Conservation (phyloP, 495 filamentous ascomycete genomes). For the Chlorociboria aeruginascens region DNA sequence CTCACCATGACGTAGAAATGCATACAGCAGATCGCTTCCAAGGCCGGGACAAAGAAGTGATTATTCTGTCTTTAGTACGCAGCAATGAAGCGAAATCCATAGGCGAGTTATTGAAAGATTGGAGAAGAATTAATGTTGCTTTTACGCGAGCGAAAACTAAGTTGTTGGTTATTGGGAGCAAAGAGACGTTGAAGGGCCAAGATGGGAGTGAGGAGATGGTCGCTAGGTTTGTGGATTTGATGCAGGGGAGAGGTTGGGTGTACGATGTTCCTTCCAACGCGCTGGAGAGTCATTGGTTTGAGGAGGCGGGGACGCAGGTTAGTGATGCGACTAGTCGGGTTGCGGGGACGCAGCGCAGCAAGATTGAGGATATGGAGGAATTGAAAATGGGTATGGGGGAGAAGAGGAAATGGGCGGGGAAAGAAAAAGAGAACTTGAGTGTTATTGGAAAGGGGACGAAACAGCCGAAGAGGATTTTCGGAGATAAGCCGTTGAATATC, state of each 20-base stretch:
- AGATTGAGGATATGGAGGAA: slow-evolving; percentile 9
- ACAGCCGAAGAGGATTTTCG: slow-evolving; percentile 10
- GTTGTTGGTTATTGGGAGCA: slow-evolving; percentile 74
- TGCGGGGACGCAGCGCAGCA: slow-evolving; percentile 2
- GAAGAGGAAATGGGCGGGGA: not conserved
- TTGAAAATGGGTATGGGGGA: not conserved
- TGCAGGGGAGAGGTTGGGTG: slow-evolving; percentile 62
- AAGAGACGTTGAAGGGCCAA: slow-evolving; percentile 49
- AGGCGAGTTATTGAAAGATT: slow-evolving; percentile 83
- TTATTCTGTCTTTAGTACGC: slow-evolving; percentile 75
- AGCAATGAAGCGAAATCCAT: slow-evolving; percentile 70
- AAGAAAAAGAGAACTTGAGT: slow-evolving; percentile 16
- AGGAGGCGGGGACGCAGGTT: slow-evolving; percentile 31
- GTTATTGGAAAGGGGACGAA: slow-evolving; percentile 1
- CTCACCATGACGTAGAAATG: slow-evolving; percentile 58
- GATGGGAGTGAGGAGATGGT: slow-evolving; percentile 62
- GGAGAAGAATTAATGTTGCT: slow-evolving; percentile 89
- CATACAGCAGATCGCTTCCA: slow-evolving; percentile 96
- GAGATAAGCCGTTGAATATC: slow-evolving; percentile 27
- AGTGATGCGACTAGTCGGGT: slow-evolving; percentile 2
- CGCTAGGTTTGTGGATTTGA: slow-evolving; percentile 57
- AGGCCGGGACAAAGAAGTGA: slow-evolving; percentile 85
- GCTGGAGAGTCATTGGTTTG: slow-evolving; percentile 55
- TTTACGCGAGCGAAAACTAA: slow-evolving; percentile 87
- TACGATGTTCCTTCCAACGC: slow-evolving; percentile 54